Base-by-base conservation (phyloP, 1,284 basidiomycete genomes). In the Xerocomus subilludens region DNA sequence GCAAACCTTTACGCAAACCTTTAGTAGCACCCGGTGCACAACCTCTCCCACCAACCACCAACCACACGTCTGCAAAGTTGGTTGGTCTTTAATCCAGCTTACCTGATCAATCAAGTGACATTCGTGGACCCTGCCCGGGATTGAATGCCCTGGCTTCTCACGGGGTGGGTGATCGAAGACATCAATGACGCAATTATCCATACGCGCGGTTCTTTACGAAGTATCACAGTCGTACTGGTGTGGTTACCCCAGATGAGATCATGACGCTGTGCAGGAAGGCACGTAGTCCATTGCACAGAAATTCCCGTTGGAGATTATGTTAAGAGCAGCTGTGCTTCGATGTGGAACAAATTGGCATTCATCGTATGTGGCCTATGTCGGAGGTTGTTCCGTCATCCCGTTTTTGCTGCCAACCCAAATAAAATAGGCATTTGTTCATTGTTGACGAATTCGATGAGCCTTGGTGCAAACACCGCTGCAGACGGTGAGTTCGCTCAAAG, bases 51-150 rank as follows among this genome's bases (percentile, higher is more conserved):
- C 74, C 73, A 55, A 59, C 79, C 18, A 69, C 81, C 64, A 77
- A 74, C 4, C 76, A 83, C 16, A 83, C 80, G 2, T 83, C 81
- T 9, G 56, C 80, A 30, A 82, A 81, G 70, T 30, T 80, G 32
- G 80, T 81, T 32, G 82, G 82, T 30, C 27, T 30, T n/a, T 30
- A 3, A 65, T 45, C 4, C 82, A 81, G 51, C 80, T 80, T 42
- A 4, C 72, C 72, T 7, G 70, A 74, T 45, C 70, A 18, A 21
- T 76, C 80, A 32, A 76, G 81, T 36, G 82, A 84, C 32, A 75
- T 83, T 30, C 80, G 91, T 35, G 84, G 85, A 27, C 87, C 88
- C 2, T 88, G 88, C 70, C 88, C 90, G 9, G 90, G 85, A 23
- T 80, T 88, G 47, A 89, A 89, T 72, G 80, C 87, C 2, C 79